These are phyloP conservation scores for Salix brachista DNA, from an alignment of 345 rosid species.

Conservation along the genomic window DNA sequence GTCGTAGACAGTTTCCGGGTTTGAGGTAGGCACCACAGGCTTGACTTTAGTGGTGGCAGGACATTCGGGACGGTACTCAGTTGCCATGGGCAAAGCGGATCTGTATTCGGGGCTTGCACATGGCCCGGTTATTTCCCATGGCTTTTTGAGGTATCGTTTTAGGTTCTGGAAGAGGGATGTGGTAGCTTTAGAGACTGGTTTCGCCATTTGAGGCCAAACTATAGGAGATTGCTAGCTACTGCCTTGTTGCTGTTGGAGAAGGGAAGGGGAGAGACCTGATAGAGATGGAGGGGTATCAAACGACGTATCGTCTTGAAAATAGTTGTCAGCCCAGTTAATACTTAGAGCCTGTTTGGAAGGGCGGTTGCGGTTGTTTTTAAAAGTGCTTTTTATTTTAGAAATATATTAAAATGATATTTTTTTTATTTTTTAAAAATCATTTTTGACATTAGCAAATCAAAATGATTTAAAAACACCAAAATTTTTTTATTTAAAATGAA, in stretches of 20 bases:
- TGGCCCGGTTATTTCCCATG: conserved; percentile 95
- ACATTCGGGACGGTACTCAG: conserved; percentile 68
- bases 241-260: neutral
- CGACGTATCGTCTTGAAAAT: neutral
- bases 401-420: no score
- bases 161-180: conserved; percentile 58
- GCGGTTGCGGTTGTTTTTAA: no score
- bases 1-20: conserved; percentile 84
- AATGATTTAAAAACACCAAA: no score
- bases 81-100: conserved; percentile 48
- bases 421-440: no score
- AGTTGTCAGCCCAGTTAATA: neutral
- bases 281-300: neutral
- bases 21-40: conserved; percentile 64
- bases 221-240: neutral
- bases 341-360: no score
- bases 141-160: conserved; percentile 70
- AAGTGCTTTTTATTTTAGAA: no score
- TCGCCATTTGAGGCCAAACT: conserved; percentile 46
- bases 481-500: no score
- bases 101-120: conserved; percentile 83
- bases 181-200: conserved; percentile 41
- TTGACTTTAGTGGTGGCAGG: conserved; percentile 59
- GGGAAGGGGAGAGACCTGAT: neutral
- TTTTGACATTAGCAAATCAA: no score